Percentiles rank a stretch among this genome's conserved stretches.
Evolutionary conservation across 192 early-diverging fungal genomes (phyloP).

Genomic region (Coemansia sp.): DNA sequence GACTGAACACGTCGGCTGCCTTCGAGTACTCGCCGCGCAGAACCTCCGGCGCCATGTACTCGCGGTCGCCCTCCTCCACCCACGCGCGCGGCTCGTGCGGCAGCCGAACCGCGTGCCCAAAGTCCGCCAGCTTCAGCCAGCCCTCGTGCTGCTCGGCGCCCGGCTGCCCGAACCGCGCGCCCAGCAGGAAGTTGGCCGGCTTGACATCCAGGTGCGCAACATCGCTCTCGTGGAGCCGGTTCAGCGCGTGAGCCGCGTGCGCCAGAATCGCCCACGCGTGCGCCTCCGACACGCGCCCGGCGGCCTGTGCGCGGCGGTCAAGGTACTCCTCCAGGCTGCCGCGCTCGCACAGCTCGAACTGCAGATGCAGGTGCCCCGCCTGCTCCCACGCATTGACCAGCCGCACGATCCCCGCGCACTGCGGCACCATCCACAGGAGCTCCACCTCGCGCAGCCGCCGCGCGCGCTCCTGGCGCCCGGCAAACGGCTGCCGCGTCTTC

Average conservation of each 20-base stretch:
- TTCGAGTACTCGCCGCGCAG: conserved; percentile 68
- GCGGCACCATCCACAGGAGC: conserved; percentile 69
- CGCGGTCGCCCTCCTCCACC: conserved; percentile 83
- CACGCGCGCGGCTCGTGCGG: conserved; percentile 24
- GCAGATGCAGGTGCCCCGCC: conserved; percentile 80
- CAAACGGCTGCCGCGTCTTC: conserved; percentile 66
- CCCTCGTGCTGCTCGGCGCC: conserved; percentile 54
- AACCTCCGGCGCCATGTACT: conserved; percentile 89
- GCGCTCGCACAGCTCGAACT: conserved; percentile 81
- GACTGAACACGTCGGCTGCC: conserved; percentile 88
- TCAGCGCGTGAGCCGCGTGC: conserved; percentile 59
- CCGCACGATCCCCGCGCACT: conserved; percentile 63
- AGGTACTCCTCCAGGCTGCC: conserved; percentile 64
- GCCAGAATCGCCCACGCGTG: conserved; percentile 70
- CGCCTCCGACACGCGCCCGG: conserved; percentile 61
- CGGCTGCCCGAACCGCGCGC: conserved; percentile 23
- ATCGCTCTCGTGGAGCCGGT: conserved; percentile 67
- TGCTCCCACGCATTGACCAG: conserved; percentile 91
- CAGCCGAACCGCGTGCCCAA: conserved; percentile 71
- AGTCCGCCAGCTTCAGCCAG: conserved; percentile 84
- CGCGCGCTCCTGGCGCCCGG: conserved; percentile 69
- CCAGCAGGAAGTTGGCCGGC: conserved; percentile 82
- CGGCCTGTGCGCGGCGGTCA: conserved; percentile 39
- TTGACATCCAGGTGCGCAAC: conserved; percentile 91
- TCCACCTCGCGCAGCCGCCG: conserved; percentile 78